A percentile compares a stretch with the other conserved stretches of the same genome.
phyloP scores from a whole-genome alignment of 768 basidiomycete genomes.

The Gyrodon lividus region DNA sequence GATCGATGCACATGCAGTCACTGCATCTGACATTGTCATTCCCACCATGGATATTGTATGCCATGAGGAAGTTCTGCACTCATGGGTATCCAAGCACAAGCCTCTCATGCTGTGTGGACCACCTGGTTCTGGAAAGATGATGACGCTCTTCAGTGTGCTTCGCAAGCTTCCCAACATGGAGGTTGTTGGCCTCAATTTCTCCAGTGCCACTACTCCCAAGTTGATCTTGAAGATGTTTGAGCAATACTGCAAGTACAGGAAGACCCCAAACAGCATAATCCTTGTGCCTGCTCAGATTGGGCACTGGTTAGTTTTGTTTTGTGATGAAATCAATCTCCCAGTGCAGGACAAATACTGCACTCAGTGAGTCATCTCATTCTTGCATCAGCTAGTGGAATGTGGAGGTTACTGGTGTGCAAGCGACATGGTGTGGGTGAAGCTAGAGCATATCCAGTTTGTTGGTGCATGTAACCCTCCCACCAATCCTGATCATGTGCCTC shows the following conservation, averaged over 20 bases:
- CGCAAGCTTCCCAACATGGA: constrained; percentile 99
- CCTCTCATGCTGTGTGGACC: constrained; percentile 98
- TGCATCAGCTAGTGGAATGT: constrained; percentile 92
- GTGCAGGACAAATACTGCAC: constrained; percentile 98
- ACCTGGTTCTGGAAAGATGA: constrained; percentile 99
- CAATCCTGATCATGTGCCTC: constrained; percentile 97
- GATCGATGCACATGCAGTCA: constrained; percentile 94
- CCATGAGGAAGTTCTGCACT: constrained; percentile 97
- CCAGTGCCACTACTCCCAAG: constrained; percentile 97
- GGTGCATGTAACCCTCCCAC: constrained; percentile 99
- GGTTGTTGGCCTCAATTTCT: constrained; percentile 98
- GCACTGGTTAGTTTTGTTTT: constrained; percentile 99
- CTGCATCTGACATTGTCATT: constrained; percentile 94
- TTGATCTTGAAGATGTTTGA: constrained; percentile 99
- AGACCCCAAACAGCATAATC: constrained; percentile 95
- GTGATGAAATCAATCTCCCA: constrained; percentile 98
- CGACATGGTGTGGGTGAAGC: constrained; percentile 95
- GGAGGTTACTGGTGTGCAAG: constrained; percentile 93
- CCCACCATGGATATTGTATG: constrained; percentile 98
- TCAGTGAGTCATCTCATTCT: constrained; percentile 96
- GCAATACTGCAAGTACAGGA: constrained; percentile 98
- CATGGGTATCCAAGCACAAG: constrained; percentile 98
- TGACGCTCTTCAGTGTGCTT: constrained; percentile 97
- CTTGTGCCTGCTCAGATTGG: constrained; percentile 93
- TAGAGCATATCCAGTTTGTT: constrained; percentile 99